Base-by-base conservation (phyloP, 129 eudicot species). In the Lonicera japonica region DNA sequence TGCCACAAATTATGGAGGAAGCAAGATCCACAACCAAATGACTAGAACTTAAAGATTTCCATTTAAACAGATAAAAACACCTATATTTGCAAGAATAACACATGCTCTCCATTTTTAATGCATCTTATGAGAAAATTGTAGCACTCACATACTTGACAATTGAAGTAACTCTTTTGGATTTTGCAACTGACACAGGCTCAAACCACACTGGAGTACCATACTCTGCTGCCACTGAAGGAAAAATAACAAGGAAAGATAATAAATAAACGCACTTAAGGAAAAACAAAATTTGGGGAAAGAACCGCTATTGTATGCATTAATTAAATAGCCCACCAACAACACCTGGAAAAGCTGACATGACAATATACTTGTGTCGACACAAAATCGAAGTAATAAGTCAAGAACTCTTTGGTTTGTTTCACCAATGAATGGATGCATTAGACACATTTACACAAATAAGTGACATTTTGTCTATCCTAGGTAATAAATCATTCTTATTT, bases 171-270 rank as follows among this genome's bases (percentile, higher is more conserved):
- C 95, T 83, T 85, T 25, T 76, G 47, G 99, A 88, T 76, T 94
- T 94, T 48, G 83, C 70, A 21, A 94, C 96, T 50, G 99, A 94
- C 51, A 94, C 99, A 14, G 99, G 99, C 85, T 94, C 99, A 79
- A 94, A 94, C 99, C 99, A 94, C 69, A 94, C 83, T n/a, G 95
- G 89, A 61, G 88, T 80, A 59, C 64, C 70, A 64, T 72, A 77
- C 59, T 88, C 84, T 56, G 89, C 86, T 8, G 96, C 87, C 80
- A 81, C 99, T 94, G 94, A 58, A 72, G 36, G 68, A 20, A 24
- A 65, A 64, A 53, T 23, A 63, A 13, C 11, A 14, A 39, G 56
- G 25, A 48, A 11, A n/a, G n/a, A n/a, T 16, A 6, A 52, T 46
- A 36, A 45, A 18, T 17, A n/a, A 16, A 15, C 5, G 13, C 21